Percentiles rank a stretch among this genome's conserved stretches.
Conservation (phyloP, 2,329 filamentous ascomycete species). For the Xylaria sp. region DNA sequence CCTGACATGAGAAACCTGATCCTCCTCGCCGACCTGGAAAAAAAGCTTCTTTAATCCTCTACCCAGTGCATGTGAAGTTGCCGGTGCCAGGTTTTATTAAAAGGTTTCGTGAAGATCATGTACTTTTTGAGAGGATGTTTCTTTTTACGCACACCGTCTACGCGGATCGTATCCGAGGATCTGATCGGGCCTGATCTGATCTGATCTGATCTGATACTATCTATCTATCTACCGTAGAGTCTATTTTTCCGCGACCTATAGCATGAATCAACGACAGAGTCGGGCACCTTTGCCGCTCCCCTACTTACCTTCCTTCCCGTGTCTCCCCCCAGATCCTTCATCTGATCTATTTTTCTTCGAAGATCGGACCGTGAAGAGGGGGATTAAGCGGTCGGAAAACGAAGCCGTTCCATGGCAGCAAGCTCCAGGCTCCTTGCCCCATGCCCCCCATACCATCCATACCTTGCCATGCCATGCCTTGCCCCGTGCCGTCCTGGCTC, state of each 20-base stretch:
- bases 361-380: background rate
- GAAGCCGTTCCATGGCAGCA: background rate
- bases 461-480: background rate
- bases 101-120: background rate
- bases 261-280: background rate
- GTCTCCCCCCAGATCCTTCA: slow-evolving; percentile 9
- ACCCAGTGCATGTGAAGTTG: no score
- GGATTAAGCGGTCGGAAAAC: background rate
- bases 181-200: no score
- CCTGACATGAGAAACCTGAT: background rate
- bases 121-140: background rate
- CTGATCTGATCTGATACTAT: slow-evolving; percentile 3
- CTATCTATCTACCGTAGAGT: slow-evolving; percentile 4
- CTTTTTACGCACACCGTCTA: background rate
- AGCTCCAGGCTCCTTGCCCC: background rate
- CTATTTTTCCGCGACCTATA: slow-evolving; percentile 7
- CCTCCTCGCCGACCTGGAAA: background rate
- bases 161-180: no score
- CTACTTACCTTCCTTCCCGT: background rate
- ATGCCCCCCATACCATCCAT: no score
- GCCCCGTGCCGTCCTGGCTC: slow-evolving; percentile 9
- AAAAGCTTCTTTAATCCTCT: background rate
- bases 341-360: slow-evolving; percentile 11
- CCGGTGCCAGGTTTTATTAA: background rate
- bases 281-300: background rate